Base-by-base conservation (phyloP, 306 rosid species). In the Ormosia semicastrata region DNA sequence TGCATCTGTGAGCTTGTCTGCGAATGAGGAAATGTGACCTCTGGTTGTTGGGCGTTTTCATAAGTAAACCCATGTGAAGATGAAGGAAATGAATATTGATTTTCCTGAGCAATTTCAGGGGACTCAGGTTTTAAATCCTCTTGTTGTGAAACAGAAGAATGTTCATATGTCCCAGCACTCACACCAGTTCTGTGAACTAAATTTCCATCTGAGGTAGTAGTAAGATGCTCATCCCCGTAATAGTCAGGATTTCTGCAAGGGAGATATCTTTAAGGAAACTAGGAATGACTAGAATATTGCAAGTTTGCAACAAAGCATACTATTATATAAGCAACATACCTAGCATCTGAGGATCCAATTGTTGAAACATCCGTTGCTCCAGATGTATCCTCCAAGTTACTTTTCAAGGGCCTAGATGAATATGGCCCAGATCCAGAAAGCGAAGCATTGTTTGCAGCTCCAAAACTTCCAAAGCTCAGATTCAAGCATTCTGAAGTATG, bases 391-490 rank as follows among this genome's bases (percentile, higher is more conserved):
- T 91, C 97, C 82, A 89, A 47, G 54, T 89, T 86, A 59, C 59
- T 85, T 18, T 86, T 77, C 82, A 85, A 39, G 37, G 91, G 82
- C 76, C 76, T 80, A 18, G 90, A 73, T 4, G 88, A 69, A 82
- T 80, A 82, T 68, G 89, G 46, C 40, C 82, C 93, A 58, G 93
- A 70, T 41, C 82, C 86, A 41, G 94, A 68, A 86, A 84, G 50
- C 43, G 89, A 53, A 80, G 90, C 86, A 57, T 82, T 83, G 36
- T 86, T 68, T 39, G 88, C 86, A 34, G 94, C 62, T 81, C 97
- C 97, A 85, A 93, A 93, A 77, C 98, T 93, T 74, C 98, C 98
- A 80, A 93, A 93, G 88, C 97, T 93, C 93, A 94, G 77, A 73
- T 94, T 91, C 77, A 94, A 81, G 88, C 97, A 92, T 52, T 94